Evolutionary conservation across 306 rosid species (phyloP).

Genomic region (Arachis hypogaea): DNA sequence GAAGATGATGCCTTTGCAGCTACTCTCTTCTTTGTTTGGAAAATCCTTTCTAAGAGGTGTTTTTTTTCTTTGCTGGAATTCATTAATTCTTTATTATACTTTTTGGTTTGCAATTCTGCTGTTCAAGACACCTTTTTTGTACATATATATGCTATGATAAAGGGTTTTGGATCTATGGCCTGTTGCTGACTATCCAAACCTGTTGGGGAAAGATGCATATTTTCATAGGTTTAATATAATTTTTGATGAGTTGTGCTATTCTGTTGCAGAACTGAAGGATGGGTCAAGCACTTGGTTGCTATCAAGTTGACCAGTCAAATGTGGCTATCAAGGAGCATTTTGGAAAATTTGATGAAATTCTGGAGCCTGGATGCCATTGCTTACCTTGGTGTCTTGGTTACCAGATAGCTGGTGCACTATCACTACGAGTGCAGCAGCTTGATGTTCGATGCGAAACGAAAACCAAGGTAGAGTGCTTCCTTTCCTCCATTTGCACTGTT

Average conservation of each 20-base stretch:
- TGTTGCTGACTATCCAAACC: not conserved
- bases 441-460: slow-evolving; percentile 70
- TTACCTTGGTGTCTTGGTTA: slow-evolving; percentile 75
- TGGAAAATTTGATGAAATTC: slow-evolving; percentile 57
- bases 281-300: slow-evolving; percentile 69
- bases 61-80: not conserved
- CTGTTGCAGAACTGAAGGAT: slow-evolving; percentile 49
- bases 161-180: not conserved
- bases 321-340: slow-evolving; percentile 68
- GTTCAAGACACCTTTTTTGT: not conserved
- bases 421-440: slow-evolving; percentile 71
- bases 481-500: slow-evolving; percentile 5
- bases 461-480: slow-evolving; percentile 55
- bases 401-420: slow-evolving; percentile 58
- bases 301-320: slow-evolving; percentile 66
- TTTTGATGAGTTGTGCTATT: slow-evolving; percentile 26
- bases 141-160: not conserved
- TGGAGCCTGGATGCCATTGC: slow-evolving; percentile 75
- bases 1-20: not conserved
- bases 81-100: not conserved
- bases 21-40: not conserved
- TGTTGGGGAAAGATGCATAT: slow-evolving; percentile 25
- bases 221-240: not conserved
- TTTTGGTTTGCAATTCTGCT: not conserved
- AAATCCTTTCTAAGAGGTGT: not conserved